These are phyloP conservation scores for Monosporozyma siamensis DNA, from an alignment of 805 yeast genomes.

Conservation along the genomic window DNA sequence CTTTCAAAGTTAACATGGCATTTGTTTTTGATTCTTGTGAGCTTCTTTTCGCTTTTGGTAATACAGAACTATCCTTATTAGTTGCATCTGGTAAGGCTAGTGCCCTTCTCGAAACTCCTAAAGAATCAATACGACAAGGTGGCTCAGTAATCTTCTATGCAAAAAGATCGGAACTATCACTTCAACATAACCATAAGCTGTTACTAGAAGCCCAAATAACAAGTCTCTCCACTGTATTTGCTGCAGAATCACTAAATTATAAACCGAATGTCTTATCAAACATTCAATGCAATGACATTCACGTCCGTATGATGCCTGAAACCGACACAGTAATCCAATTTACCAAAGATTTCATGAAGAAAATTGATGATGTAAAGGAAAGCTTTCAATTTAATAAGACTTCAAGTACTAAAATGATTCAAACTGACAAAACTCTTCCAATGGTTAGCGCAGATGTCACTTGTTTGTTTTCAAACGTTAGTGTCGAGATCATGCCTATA, in stretches of 20 bases:
- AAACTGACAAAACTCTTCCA: background rate
- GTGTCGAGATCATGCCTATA: constrained; percentile 19
- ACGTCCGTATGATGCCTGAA: constrained; percentile 16
- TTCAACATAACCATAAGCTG: constrained; percentile 12
- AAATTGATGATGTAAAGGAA: constrained; percentile 1
- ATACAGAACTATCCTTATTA: constrained; percentile 11
- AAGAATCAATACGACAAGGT: constrained; percentile 17
- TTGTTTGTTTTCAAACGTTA: constrained; percentile 15
- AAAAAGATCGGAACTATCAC: constrained; percentile 14
- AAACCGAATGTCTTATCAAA: constrained; percentile 13
- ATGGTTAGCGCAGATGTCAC: constrained; percentile 5
- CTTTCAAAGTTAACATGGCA: constrained; percentile 14
- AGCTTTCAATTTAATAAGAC: background rate
- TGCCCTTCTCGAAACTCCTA: constrained; percentile 7
- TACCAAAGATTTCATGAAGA: constrained; percentile 7
- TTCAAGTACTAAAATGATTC: background rate
- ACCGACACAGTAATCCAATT: constrained; percentile 13
- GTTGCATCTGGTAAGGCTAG: constrained; percentile 15
- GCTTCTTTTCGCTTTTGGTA: constrained; percentile 11
- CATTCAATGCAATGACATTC: constrained; percentile 14
- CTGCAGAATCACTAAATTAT: constrained; percentile 13
- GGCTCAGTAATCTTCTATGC: constrained; percentile 18
- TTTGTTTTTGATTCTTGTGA: constrained; percentile 18
- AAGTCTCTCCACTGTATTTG: constrained; percentile 12
- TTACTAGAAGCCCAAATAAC: constrained; percentile 17